Conservation (phyloP, 179 eudicot genomes). For the Camellia oleifera region DNA sequence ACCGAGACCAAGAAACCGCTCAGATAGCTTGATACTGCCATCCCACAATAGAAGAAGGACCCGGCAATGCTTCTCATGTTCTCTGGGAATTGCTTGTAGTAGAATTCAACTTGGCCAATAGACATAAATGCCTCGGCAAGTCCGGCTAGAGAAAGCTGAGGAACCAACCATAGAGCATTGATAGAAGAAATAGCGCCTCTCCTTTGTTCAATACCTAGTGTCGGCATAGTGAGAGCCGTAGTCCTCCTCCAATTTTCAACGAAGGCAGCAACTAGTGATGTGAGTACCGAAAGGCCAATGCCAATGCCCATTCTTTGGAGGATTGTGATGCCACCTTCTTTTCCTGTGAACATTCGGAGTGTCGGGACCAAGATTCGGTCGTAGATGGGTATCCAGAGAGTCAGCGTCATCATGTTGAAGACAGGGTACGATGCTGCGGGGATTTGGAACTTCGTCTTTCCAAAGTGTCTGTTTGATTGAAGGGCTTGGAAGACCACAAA, state of each 20-base stretch:
- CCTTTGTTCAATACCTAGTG: constrained; percentile 12
- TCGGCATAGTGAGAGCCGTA: constrained; percentile 31
- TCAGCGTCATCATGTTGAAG: constrained; percentile 48
- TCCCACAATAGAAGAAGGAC: constrained; percentile 42
- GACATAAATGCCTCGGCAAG: constrained; percentile 45
- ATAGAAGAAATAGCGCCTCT: constrained; percentile 47
- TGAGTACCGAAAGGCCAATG: constrained; percentile 29
- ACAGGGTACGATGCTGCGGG: constrained; percentile 57
- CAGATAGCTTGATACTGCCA: constrained; percentile 46
- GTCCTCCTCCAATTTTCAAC: constrained; percentile 42
- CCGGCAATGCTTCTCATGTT: constrained; percentile 65
- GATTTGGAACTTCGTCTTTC: constrained; percentile 35
- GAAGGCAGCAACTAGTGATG: constrained; percentile 35
- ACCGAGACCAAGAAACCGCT: constrained; percentile 42
- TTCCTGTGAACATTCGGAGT: constrained; percentile 34
- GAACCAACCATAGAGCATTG: constrained; percentile 53
- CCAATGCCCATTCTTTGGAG: constrained; percentile 70
- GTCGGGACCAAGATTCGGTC: constrained; percentile 54
- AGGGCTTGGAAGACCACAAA: constrained; percentile 47
- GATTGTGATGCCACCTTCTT: constrained; percentile 53
- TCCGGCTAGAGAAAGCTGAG: constrained; percentile 51
- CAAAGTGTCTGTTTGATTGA: constrained; percentile 39
- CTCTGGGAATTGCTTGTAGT: constrained; percentile 67
- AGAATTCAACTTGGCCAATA: constrained; percentile 56
- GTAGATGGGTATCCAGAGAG: constrained; percentile 47